Conservation (phyloP, 805 yeast genomes). For the Cyberlindnera misumaiensis region DNA sequence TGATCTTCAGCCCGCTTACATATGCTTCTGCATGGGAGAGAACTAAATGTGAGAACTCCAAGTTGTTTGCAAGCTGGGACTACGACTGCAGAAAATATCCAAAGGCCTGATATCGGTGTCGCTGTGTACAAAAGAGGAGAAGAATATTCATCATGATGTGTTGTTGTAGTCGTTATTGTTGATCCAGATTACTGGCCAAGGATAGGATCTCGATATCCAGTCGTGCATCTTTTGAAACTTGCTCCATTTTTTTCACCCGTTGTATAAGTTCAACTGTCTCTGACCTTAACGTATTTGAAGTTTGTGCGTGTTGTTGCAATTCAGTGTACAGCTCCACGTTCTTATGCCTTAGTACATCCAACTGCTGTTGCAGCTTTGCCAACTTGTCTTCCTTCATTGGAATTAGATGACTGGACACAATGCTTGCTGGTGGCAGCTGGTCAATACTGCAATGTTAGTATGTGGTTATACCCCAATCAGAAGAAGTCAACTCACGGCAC, state of each 20-base stretch:
- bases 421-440: conserved; percentile 14
- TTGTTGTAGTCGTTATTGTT: not conserved
- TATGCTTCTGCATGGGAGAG: conserved; percentile 81
- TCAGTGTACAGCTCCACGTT: conserved; percentile 12
- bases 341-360: conserved; percentile 8
- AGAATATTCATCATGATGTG: not conserved
- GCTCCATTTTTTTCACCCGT: conserved; percentile 8
- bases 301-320: conserved; percentile 7
- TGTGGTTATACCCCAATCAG: not conserved
- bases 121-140: not conserved
- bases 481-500: not conserved
- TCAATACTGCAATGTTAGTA: conserved; percentile 8
- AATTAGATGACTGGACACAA: conserved; percentile 19
- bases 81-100: conserved; percentile 61
- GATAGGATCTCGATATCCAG: conserved; percentile 9
- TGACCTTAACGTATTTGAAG: conserved; percentile 7
- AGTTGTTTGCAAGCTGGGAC: conserved; percentile 72
- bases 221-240: conserved; percentile 5
- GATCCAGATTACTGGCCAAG: not conserved
- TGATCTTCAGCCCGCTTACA: conserved; percentile 60
- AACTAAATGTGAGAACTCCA: conserved; percentile 53
- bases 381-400: conserved; percentile 20
- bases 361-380: conserved; percentile 8
- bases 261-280: conserved; percentile 7
- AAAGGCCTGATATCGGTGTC: conserved; percentile 1